Evolutionary conservation across 1,284 basidiomycete genomes (phyloP), one percentile per base, ranked within the genome.

Genomic region (Ustilago xerochloae): DNA sequence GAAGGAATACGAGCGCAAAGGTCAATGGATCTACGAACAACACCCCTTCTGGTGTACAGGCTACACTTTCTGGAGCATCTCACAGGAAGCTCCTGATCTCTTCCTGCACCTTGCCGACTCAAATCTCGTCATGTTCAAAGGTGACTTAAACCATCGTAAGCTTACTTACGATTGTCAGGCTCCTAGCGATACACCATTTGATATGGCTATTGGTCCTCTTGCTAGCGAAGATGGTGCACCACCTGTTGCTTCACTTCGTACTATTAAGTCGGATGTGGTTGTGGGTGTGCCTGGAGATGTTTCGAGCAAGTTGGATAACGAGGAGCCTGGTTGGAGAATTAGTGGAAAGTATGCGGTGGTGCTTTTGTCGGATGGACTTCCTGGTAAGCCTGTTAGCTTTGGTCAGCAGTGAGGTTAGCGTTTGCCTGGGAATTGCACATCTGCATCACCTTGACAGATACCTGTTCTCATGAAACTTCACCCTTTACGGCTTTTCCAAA

Each of bases 61-160:
- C 41, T 84, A 84, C 70, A 85, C 83, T 9, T 84, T 86, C 87
- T 97, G 94, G 94, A 92, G 94, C 73, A 86, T 98, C 61, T 91
- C 91, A 79, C 88, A 88, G 53, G 94, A 83, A 63, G 81, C 81
- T 15, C 82, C 82, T 30, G 95, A 97, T 88, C 88, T 97, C 52
- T 97, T 97, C 89, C 88, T 97, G 57, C 91, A 97, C 85, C 90
- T 98, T 48, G 91, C 92, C 69, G 91, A 90, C 43, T 93, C 92
- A 30, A 92, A 98, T 84, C 89, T 97, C 43, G 95, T 97, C 82
- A 90, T 93, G 86, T 98, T 97, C 90, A 98, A 98, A 87, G 94
- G 81, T 39, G 95, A 97, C 83, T 87, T 97, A 46, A 97, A 97
- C 85, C 92, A 93, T 85, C 90, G 92, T 80, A 92, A 93, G 87